A percentile compares a stretch with the other conserved stretches of the same genome.
Evolutionary conservation across 495 filamentous ascomycete genomes (phyloP).

Genomic region (Penicillium riverlandense): DNA sequence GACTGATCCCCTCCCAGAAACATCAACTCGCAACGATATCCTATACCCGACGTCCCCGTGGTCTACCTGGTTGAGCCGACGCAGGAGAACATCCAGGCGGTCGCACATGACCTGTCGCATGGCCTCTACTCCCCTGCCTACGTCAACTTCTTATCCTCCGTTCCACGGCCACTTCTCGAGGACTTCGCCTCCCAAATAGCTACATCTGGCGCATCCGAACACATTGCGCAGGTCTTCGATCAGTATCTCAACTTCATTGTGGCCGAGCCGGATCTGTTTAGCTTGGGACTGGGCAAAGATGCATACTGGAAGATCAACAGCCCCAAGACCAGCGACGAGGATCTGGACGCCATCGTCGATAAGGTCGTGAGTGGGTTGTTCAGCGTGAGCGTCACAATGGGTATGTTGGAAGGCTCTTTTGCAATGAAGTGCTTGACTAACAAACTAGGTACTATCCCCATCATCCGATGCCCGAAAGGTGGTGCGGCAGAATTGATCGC

Average conservation of each 20-base stretch:
- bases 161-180: slow-evolving; percentile 87
- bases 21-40: slow-evolving; percentile 72
- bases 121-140: slow-evolving; percentile 90
- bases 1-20: slow-evolving; percentile 42
- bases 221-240: slow-evolving; percentile 88
- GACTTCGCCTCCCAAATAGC: slow-evolving; percentile 91
- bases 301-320: slow-evolving; percentile 95
- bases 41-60: slow-evolving; percentile 94
- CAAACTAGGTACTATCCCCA: slow-evolving; percentile 69
- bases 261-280: slow-evolving; percentile 92
- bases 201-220: slow-evolving; percentile 71
- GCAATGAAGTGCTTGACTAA: too few species aligned
- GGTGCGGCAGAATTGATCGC: slow-evolving; percentile 93
- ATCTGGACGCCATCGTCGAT: slow-evolving; percentile 79
- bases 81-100: slow-evolving; percentile 65
- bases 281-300: slow-evolving; percentile 78
- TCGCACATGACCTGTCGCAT: slow-evolving; percentile 81
- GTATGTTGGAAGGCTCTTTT: slow-evolving; percentile 33
- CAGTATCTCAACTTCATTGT: slow-evolving; percentile 98
- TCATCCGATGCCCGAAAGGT: slow-evolving; percentile 86
- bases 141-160: slow-evolving; percentile 94
- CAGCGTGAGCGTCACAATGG: slow-evolving; percentile 95
- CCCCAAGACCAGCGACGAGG: slow-evolving; percentile 79
- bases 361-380: slow-evolving; percentile 91
- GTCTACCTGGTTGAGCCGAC: slow-evolving; percentile 94